Evolutionary conservation across 1,284 basidiomycete species (phyloP), one percentile per base, ranked within the genome.

Genomic region (Xanthoconium separans): DNA sequence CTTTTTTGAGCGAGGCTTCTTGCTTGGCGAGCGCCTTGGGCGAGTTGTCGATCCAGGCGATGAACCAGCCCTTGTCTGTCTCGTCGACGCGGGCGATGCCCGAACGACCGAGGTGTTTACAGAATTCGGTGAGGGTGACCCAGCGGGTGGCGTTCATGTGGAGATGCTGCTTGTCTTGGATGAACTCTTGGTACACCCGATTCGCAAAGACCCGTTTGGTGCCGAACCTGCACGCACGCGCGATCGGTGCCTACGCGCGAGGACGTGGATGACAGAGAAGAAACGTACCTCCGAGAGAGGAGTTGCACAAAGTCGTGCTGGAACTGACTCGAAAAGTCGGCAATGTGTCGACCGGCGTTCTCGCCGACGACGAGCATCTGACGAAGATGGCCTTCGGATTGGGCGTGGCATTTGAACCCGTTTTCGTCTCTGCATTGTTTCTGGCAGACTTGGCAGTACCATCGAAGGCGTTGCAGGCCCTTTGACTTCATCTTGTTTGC

Each of bases 61-160:
- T 82, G 73, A 93, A 98, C 86, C 93, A 95, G 4, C 95, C 96
- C 75, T 98, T 95, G 74, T 98, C 96, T 47, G 93, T 97, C 75
- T 99, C 96, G 69, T 99, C 96, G 22, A 98, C 97, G 60, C 91
- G 83, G 4, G 89, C 92, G 46, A 98, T 79, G 36, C 97, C 96
- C 8, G 83, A 79, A 44, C 94, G 81, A 3, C 97, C 95, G 30
- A 99, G 80, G 65, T 95, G 85, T 72, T 96, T 95, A 65, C 86
- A 80, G 64, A 99, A 99, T 66, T 97, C 96, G 12, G 91, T 91
- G 56, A 99, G 80, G 11, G 96, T 97, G 24, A 97, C 92, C 95
- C 97, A 99, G 57, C 93, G 85, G 11, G 97, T 99, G 6, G 95
- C 79, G 73, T 99, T 99, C 97, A 99, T 99, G 76, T 99, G 97